These are phyloP conservation scores for Hydnum rufescens DNA, from an alignment of 768 basidiomycete species.

Conservation along the genomic window DNA sequence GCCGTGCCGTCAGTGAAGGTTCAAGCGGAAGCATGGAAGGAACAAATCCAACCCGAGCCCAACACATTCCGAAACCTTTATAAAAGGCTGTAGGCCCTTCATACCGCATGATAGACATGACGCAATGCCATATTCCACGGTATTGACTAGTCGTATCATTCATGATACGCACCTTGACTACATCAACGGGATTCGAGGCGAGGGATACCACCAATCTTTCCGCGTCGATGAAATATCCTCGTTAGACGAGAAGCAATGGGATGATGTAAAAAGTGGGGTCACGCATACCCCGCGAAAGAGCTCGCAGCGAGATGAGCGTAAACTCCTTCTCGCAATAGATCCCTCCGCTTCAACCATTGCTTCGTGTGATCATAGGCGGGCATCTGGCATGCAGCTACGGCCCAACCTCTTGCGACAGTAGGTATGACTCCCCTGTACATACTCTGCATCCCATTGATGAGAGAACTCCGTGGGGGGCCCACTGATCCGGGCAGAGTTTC, in stretches of 20 bases:
- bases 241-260: conserved; percentile 16
- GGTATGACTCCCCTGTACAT: conserved; percentile 20
- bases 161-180: conserved; percentile 23
- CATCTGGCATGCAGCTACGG: conserved; percentile 20
- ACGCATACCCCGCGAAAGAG: neutral
- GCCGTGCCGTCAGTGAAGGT: neutral
- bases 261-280: neutral
- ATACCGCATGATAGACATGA: conserved; percentile 15
- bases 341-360: conserved; percentile 17
- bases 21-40: neutral
- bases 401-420: conserved; percentile 19
- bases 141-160: conserved; percentile 19
- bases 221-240: conserved; percentile 1
- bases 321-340: conserved; percentile 20
- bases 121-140: conserved; percentile 17
- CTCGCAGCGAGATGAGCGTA: conserved; percentile 7
- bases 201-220: conserved; percentile 19
- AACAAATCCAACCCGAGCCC: conserved; percentile 18
- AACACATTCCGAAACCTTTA: conserved; percentile 25
- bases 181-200: conserved; percentile 22
- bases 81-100: conserved; percentile 20
- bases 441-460: conserved; percentile 15
- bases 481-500: conserved; percentile 7
- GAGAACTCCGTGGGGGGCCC: conserved; percentile 9
- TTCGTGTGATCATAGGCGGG: conserved; percentile 22